Percentiles rank a stretch among this genome's conserved stretches.
Conservation (phyloP, 2,329 filamentous ascomycete genomes). For the Hypoxylon sp. region DNA sequence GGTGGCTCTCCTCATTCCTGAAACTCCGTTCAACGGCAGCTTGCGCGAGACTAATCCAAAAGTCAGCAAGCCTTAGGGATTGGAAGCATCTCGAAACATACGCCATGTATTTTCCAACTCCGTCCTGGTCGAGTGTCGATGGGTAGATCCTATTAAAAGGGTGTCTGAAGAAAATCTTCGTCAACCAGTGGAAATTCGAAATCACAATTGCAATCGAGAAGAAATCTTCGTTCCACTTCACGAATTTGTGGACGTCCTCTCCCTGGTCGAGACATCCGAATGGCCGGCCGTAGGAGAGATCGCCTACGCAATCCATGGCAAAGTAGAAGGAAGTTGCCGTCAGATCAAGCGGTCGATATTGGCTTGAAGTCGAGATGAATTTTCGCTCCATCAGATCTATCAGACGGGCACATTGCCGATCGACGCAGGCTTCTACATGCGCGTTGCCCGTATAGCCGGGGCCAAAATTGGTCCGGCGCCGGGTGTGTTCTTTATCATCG, state of each 20-base stretch:
- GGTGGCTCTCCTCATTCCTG: constrained; percentile 3
- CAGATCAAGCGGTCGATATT: constrained; percentile 55
- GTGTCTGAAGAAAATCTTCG: constrained; percentile 40
- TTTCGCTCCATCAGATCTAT: constrained; percentile 57
- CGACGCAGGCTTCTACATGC: constrained; percentile 35
- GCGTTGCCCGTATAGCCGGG: constrained; percentile 34
- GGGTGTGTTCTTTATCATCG: constrained; percentile 38
- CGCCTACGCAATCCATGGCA: constrained; percentile 62
- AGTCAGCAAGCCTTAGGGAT: constrained; percentile 1
- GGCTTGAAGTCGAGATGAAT: constrained; percentile 53
- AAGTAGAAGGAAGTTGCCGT: constrained; percentile 59
- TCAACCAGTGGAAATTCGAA: constrained; percentile 47
- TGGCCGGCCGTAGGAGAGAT: constrained; percentile 58
- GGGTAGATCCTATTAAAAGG: constrained; percentile 44
- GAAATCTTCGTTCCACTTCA: constrained; percentile 54
- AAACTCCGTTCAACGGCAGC: constrained; percentile 32
- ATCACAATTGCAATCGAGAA: constrained; percentile 47
- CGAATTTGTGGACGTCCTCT: constrained; percentile 55
- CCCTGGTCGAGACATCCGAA: constrained; percentile 61
- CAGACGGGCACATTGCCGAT: constrained; percentile 46
- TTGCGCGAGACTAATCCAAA: constrained; percentile 21
- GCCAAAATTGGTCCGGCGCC: constrained; percentile 39
- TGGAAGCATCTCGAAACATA: constrained; percentile 9
- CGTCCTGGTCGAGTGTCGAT: constrained; percentile 28
- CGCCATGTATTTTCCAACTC: constrained; percentile 44